A percentile compares a stretch with the other conserved stretches of the same genome.
Conservation (phyloP, 441 rosid genomes). For the Corymbia calophylla region DNA sequence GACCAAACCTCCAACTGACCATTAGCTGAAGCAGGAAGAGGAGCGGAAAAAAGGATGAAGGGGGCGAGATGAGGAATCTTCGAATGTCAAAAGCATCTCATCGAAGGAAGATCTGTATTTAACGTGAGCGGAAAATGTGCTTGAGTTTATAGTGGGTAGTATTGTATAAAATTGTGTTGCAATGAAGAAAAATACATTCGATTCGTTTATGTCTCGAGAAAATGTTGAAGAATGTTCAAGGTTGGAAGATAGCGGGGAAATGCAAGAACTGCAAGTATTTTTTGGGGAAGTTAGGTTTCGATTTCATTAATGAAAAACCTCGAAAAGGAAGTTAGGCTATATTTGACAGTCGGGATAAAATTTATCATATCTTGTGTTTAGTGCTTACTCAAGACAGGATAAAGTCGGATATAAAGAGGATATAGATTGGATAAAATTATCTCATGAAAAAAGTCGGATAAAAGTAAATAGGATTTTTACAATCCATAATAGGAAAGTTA, state of each 20-base stretch:
- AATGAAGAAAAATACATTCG: background rate
- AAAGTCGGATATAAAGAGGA: too few species aligned
- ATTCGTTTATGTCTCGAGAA: background rate
- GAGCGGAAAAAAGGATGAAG: background rate
- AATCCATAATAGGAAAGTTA: too few species aligned
- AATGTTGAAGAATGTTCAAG: background rate
- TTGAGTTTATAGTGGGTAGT: background rate
- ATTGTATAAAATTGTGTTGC: background rate
- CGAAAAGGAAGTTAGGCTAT: background rate
- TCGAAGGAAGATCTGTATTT: background rate
- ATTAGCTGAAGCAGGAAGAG: background rate
- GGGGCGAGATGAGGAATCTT: background rate
- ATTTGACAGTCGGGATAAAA: too few species aligned
- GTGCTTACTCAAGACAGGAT: too few species aligned
- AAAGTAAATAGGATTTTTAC: too few species aligned
- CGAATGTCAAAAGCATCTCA: background rate
- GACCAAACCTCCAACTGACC: background rate
- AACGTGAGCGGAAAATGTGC: background rate
- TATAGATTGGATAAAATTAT: too few species aligned
- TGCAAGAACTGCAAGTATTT: background rate
- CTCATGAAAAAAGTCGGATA: too few species aligned
- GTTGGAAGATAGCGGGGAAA: background rate
- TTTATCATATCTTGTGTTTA: too few species aligned
- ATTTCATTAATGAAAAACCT: background rate
- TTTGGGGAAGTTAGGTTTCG: background rate